Percentiles rank a stretch among this genome's conserved stretches.
Evolutionary conservation across 2,329 filamentous ascomycete species (phyloP).

Genomic region (Microcyclosporella mali): DNA sequence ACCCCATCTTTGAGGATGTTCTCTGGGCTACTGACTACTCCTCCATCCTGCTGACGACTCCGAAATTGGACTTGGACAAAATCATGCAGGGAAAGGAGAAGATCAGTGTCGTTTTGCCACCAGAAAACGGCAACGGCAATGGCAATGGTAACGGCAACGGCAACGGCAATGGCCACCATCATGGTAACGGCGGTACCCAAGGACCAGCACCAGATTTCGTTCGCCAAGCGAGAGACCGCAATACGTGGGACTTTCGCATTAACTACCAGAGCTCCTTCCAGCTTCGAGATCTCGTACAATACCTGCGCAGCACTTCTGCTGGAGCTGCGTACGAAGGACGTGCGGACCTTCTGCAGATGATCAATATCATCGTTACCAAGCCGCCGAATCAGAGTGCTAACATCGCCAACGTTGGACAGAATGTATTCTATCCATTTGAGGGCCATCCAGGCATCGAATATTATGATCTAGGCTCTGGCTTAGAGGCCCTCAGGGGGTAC

Average conservation of each 20-base stretch:
- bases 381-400: conserved; percentile 37
- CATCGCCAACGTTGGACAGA: conserved; percentile 46
- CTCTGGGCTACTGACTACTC: conserved; percentile 37
- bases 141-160: neutral
- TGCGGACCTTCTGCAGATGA: conserved; percentile 48
- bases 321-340: conserved; percentile 38
- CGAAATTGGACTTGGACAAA: conserved; percentile 21
- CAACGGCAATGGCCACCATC: neutral
- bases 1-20: conserved; percentile 27
- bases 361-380: conserved; percentile 54
- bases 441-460: conserved; percentile 29
- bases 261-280: conserved; percentile 32
- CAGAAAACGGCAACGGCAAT: conserved; percentile 6
- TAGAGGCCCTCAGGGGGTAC: conserved; percentile 56
- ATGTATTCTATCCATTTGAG: conserved; percentile 47
- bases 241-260: conserved; percentile 34
- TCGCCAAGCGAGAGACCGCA: conserved; percentile 23
- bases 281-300: conserved; percentile 41
- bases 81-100: conserved; percentile 4
- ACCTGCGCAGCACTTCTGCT: conserved; percentile 33
- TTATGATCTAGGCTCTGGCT: conserved; percentile 43
- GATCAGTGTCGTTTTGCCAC: conserved; percentile 25
- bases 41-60: conserved; percentile 31
- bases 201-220: conserved; percentile 17
- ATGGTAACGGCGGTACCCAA: neutral